These are phyloP conservation scores for Penicillium palitans DNA, from an alignment of 2,329 filamentous ascomycete genomes.

Conservation along the genomic window DNA sequence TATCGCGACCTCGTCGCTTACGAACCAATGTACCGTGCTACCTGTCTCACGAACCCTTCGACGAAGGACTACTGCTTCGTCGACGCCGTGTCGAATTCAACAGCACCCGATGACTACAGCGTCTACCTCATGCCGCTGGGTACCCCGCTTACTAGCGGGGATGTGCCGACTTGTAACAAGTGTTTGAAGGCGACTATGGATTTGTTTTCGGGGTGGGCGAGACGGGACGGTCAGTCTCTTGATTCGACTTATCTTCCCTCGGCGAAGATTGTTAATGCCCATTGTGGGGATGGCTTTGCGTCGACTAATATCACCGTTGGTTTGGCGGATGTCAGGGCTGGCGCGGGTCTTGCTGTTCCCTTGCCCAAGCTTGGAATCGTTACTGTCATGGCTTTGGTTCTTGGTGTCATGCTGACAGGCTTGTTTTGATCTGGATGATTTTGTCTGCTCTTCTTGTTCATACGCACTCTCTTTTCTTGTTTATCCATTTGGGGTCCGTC, in stretches of 20 bases:
- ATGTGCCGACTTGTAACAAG: constrained; percentile 70
- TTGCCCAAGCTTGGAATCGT: constrained; percentile 7
- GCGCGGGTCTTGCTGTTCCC: constrained; percentile 9
- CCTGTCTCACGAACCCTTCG: constrained; percentile 69
- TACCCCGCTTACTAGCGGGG: constrained; percentile 58
- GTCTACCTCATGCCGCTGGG: constrained; percentile 87
- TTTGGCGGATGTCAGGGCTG: constrained; percentile 12
- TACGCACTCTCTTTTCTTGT: constrained; percentile 5
- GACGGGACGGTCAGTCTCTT: constrained; percentile 66
- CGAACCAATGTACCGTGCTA: constrained; percentile 72
- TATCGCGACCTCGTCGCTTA: constrained; percentile 77
- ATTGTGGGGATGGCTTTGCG: constrained; percentile 58
- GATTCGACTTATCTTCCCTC: constrained; percentile 68
- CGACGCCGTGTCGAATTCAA: constrained; percentile 75
- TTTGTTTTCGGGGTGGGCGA: constrained; percentile 70
- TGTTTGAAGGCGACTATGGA: constrained; percentile 81
- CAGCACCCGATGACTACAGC: constrained; percentile 70
- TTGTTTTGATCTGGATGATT: constrained; percentile 10
- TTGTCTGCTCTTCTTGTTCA: background rate
- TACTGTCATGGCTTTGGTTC: constrained; percentile 4
- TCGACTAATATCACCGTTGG: constrained; percentile 47
- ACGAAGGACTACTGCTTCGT: constrained; percentile 75
- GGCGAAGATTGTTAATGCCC: constrained; percentile 70
- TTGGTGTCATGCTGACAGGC: constrained; percentile 8
- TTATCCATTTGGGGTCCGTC: constrained; percentile 7